phyloP scores from a whole-genome alignment of 2,329 filamentous ascomycete species.

The Epichloe hybrida region DNA sequence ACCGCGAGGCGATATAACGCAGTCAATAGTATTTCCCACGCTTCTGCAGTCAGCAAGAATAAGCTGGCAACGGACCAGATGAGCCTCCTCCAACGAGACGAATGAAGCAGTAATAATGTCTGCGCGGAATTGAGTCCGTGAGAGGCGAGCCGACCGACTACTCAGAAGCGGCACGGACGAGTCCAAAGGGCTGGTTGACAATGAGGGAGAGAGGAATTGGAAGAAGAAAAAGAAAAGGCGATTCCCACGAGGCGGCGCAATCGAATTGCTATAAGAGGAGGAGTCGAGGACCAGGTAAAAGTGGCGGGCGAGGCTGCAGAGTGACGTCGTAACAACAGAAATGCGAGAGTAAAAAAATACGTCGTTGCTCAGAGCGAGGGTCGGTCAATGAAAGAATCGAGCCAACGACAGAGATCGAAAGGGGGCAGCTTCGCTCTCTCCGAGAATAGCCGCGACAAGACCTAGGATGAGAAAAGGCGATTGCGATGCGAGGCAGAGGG shows the following conservation, averaged over 20 bases:
- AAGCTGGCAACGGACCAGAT: not conserved
- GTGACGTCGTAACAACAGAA: not conserved
- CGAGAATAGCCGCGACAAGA: not conserved
- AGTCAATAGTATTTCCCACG: not conserved
- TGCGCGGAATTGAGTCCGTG: not conserved
- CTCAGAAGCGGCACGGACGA: not conserved
- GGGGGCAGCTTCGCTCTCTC: not conserved
- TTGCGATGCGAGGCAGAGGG: not conserved
- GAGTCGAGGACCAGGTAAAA: not conserved
- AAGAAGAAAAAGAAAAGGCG: not conserved
- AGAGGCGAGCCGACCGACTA: not conserved
- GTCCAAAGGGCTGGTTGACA: not conserved
- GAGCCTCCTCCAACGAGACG: not conserved
- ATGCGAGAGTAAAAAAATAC: not conserved
- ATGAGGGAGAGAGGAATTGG: not conserved
- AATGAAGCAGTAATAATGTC: not conserved
- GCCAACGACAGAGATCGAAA: not conserved
- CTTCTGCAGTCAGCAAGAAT: not conserved
- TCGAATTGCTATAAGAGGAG: not conserved
- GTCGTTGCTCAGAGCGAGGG: not conserved
- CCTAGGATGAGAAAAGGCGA: conserved; percentile 1
- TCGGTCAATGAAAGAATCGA: not conserved
- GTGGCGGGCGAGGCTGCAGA: not conserved
- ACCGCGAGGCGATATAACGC: not conserved
- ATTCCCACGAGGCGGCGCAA: not conserved